phyloP scores from a whole-genome alignment of 73 alveolate species.

The Loxodes magnus region DNA sequence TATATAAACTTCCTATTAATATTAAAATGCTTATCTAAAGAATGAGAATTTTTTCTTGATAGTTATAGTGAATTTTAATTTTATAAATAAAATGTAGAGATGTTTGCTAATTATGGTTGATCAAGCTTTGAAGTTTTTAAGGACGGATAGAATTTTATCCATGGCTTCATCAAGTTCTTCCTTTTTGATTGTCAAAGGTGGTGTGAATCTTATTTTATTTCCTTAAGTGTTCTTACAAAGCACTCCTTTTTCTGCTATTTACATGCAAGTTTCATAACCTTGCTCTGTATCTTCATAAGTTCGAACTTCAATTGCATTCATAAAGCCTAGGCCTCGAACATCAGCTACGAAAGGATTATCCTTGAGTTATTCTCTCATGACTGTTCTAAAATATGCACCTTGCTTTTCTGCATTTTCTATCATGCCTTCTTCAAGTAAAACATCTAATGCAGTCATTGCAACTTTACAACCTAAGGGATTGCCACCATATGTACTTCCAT shows the following conservation, averaged over 20 bases:
- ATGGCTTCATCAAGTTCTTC: conserved; percentile 29
- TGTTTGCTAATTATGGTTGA: no score
- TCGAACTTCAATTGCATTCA: conserved; percentile 72
- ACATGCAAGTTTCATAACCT: conserved; percentile 17
- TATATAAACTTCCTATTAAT: no score
- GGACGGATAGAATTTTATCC: no score
- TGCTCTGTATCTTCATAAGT: conserved; percentile 26
- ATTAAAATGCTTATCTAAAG: no score
- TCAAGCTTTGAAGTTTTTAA: no score
- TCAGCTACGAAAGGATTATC: conserved; percentile 31
- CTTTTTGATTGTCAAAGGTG: conserved; percentile 64
- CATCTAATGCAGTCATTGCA: conserved; percentile 24
- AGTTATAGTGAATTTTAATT: no score
- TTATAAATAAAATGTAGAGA: no score
- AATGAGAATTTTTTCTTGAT: no score
- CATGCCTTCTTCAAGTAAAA: conserved; percentile 56
- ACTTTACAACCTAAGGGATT: conserved; percentile 65
- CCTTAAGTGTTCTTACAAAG: conserved; percentile 83
- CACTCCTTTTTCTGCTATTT: conserved; percentile 49
- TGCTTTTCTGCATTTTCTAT: conserved; percentile 41
- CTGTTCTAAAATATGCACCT: conserved; percentile 44
- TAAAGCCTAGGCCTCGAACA: conserved; percentile 78
- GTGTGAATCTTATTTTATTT: conserved; percentile 77
- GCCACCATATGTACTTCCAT: conserved; percentile 92
- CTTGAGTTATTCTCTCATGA: conserved; percentile 14